phyloP scores from a whole-genome alignment of 371 early-diverging fungal genomes.

The Mortierella sp. region DNA sequence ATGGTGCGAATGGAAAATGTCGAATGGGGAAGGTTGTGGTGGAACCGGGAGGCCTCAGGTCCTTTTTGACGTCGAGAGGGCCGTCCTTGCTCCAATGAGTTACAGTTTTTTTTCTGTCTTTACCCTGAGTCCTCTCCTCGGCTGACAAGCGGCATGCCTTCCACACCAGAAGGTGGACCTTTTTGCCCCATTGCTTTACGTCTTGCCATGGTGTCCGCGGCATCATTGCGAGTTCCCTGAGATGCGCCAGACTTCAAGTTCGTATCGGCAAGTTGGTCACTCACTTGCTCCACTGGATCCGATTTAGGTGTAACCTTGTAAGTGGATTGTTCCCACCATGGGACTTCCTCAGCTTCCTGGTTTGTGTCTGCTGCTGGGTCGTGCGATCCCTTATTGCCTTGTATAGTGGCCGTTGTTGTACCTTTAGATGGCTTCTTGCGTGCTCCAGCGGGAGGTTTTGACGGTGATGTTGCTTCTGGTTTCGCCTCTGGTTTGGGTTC shows the following conservation, averaged over 20 bases:
- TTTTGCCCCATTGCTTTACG: constrained; percentile 29
- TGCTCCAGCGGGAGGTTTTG: not conserved
- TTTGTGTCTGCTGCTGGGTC: not conserved
- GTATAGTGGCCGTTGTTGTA: not conserved
- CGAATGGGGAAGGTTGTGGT: too few relatives aligned
- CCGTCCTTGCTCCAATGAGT: too few relatives aligned
- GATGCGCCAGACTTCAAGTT: constrained; percentile 1
- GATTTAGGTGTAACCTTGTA: constrained; percentile 26
- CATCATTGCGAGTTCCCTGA: not conserved
- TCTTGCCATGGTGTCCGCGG: constrained; percentile 18
- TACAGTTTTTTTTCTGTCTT: constrained; percentile 1
- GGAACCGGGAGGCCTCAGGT: too few relatives aligned
- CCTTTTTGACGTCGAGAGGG: too few relatives aligned
- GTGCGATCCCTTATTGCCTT: not conserved
- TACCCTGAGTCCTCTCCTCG: constrained; percentile 51
- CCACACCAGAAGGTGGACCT: constrained; percentile 21
- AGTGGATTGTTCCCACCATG: constrained; percentile 54
- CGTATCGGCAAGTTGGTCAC: not conserved
- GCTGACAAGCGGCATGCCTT: constrained; percentile 42
- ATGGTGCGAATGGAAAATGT: too few relatives aligned
- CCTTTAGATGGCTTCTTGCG: not conserved
- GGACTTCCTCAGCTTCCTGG: constrained; percentile 19
- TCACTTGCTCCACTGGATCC: not conserved
- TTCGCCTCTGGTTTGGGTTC: not conserved
- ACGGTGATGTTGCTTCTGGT: not conserved